Evolutionary conservation across 2,329 filamentous ascomycete species (phyloP).

Genomic region (Trichoderma guizhouense): DNA sequence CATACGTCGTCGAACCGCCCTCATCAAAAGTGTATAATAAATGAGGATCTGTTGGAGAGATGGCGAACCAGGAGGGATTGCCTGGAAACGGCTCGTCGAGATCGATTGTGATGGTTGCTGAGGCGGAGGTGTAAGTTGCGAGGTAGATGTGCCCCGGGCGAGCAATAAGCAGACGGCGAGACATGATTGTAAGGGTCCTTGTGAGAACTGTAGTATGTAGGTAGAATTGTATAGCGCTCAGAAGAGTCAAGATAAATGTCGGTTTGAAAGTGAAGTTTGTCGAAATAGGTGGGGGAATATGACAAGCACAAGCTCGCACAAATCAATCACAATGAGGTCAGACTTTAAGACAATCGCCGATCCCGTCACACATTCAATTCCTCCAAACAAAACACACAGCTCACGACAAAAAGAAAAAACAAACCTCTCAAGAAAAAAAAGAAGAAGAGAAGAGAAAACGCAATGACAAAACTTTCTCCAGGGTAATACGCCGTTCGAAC

Average conservation of each 20-base stretch:
- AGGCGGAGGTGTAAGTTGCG: slow-evolving; percentile 40
- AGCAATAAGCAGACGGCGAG: slow-evolving; percentile 38
- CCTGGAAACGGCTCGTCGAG: slow-evolving; percentile 34
- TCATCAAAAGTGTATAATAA: slow-evolving; percentile 48
- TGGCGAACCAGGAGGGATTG: slow-evolving; percentile 46
- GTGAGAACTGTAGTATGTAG: neutral
- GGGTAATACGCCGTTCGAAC: neutral
- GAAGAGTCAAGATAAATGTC: neutral
- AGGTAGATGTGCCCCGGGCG: slow-evolving; percentile 39
- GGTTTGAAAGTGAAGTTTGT: neutral
- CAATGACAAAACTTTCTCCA: neutral
- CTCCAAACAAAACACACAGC: neutral
- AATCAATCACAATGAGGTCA: neutral
- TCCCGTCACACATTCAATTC: neutral
- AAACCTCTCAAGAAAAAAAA: too few species aligned
- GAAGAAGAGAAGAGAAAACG: neutral
- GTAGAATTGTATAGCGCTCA: neutral
- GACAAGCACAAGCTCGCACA: neutral
- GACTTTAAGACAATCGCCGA: neutral
- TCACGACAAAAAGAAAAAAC: neutral
- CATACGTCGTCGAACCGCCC: slow-evolving; percentile 36
- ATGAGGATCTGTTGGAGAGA: slow-evolving; percentile 33
- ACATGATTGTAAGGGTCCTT: neutral
- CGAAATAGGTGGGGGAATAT: neutral
- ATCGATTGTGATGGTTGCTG: slow-evolving; percentile 34